Conservation (phyloP, 2,329 filamentous ascomycete genomes). For the Diaporthe destruens region DNA sequence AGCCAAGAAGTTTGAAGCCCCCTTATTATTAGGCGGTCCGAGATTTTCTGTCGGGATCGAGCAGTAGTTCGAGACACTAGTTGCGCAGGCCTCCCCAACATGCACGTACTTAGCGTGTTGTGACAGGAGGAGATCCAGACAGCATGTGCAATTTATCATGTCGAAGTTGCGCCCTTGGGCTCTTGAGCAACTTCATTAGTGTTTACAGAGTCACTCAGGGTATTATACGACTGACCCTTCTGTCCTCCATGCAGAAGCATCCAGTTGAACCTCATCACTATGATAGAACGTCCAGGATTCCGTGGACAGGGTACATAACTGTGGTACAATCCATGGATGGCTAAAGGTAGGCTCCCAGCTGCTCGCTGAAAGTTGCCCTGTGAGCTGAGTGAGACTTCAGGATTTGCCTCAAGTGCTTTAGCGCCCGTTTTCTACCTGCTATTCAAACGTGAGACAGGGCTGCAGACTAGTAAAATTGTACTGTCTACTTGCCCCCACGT, state of each 20-base stretch:
- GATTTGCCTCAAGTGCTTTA: no score
- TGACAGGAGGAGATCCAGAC: neutral
- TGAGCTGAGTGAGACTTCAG: no score
- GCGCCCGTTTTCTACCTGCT: neutral
- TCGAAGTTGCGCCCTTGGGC: neutral
- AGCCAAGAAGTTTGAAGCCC: neutral
- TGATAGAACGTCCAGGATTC: neutral
- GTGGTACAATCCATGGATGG: no score
- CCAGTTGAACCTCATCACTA: neutral
- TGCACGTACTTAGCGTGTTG: neutral
- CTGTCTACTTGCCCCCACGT: neutral
- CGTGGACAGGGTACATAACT: no score
- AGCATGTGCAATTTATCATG: neutral
- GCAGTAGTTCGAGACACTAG: constrained; percentile 13
- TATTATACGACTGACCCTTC: no score
- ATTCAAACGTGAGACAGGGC: neutral
- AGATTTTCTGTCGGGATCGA: constrained; percentile 19
- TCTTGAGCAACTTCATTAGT: neutral
- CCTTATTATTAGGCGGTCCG: constrained; percentile 17
- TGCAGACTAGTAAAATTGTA: neutral
- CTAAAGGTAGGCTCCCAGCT: neutral
- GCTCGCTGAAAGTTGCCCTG: no score
- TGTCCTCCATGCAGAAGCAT: neutral
- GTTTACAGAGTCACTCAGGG: neutral
- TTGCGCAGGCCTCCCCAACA: neutral